A percentile compares a stretch with the other conserved stretches of the same genome.
These are phyloP conservation scores for Aspergillus conjunctus DNA, from an alignment of 495 filamentous ascomycete species.

Conservation along the genomic window DNA sequence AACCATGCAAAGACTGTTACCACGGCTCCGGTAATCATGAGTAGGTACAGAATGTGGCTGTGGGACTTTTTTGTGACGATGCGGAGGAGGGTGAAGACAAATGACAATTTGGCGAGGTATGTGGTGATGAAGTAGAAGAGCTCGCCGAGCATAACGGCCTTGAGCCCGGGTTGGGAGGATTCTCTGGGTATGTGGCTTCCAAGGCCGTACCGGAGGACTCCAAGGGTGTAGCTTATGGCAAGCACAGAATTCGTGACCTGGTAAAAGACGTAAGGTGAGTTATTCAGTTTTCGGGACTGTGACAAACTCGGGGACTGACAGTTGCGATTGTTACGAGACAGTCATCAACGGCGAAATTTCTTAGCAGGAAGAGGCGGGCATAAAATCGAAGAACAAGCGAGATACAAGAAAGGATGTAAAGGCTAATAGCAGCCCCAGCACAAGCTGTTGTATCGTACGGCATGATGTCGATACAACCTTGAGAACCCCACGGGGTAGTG, in stretches of 20 bases:
- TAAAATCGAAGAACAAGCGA: constrained; percentile 1
- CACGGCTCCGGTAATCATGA: background rate
- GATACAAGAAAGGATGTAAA: background rate
- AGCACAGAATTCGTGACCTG: background rate
- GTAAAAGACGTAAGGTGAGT: background rate
- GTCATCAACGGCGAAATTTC: background rate
- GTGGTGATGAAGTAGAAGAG: constrained; percentile 2
- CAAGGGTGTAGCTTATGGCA: background rate
- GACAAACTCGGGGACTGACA: background rate
- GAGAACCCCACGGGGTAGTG: too few species aligned
- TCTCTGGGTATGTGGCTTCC: background rate
- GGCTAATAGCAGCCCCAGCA: background rate
- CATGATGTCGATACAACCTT: constrained; percentile 7
- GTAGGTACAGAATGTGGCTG: background rate
- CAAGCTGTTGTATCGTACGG: constrained; percentile 1
- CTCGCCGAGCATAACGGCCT: background rate
- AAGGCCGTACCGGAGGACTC: background rate
- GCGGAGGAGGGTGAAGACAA: constrained; percentile 4
- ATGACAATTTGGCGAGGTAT: constrained; percentile 2
- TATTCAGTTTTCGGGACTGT: background rate
- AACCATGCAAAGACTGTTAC: background rate
- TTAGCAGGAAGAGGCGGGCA: background rate
- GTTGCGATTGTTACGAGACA: background rate
- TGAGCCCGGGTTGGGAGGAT: background rate
- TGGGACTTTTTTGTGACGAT: background rate